phyloP scores from a whole-genome alignment of 2,329 filamentous ascomycete species.

The Nemania sp. region DNA sequence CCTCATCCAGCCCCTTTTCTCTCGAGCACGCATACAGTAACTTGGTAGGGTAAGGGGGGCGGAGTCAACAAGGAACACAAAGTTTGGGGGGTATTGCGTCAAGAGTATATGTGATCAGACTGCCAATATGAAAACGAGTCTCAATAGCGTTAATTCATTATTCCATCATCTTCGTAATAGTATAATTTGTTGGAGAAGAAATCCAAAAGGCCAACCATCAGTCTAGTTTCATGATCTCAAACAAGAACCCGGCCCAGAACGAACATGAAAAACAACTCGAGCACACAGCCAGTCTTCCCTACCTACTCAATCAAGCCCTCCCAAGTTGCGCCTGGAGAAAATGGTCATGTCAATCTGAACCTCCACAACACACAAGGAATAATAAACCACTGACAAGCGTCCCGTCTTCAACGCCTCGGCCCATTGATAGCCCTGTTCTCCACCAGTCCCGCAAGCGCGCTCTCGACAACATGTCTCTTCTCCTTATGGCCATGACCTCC shows the following conservation, averaged over 20 bases:
- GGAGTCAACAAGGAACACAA: too few relatives aligned
- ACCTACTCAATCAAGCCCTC: not conserved
- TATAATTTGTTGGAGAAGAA: not conserved
- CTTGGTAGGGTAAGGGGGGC: too few relatives aligned
- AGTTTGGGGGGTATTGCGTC: not conserved
- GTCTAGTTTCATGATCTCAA: not conserved
- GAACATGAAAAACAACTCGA: too few relatives aligned
- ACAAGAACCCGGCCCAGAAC: not conserved
- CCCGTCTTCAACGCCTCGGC: slow-evolving; percentile 1
- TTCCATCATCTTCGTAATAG: not conserved
- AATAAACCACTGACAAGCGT: not conserved
- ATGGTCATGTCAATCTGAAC: too few relatives aligned
- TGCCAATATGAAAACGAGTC: not conserved
- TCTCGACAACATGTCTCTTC: slow-evolving; percentile 32
- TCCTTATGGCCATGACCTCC: slow-evolving; percentile 17
- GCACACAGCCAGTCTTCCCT: not conserved
- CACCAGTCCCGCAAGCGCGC: slow-evolving; percentile 34
- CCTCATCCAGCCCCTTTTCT: too few relatives aligned
- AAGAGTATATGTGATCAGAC: not conserved
- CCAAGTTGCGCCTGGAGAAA: too few relatives aligned
- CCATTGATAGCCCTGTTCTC: slow-evolving; percentile 38
- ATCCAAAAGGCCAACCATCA: not conserved
- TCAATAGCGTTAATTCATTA: not conserved
- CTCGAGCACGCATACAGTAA: too few relatives aligned
- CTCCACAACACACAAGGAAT: too few relatives aligned